Conservation (phyloP, 768 basidiomycete species). For the Suillus occidentalis region DNA sequence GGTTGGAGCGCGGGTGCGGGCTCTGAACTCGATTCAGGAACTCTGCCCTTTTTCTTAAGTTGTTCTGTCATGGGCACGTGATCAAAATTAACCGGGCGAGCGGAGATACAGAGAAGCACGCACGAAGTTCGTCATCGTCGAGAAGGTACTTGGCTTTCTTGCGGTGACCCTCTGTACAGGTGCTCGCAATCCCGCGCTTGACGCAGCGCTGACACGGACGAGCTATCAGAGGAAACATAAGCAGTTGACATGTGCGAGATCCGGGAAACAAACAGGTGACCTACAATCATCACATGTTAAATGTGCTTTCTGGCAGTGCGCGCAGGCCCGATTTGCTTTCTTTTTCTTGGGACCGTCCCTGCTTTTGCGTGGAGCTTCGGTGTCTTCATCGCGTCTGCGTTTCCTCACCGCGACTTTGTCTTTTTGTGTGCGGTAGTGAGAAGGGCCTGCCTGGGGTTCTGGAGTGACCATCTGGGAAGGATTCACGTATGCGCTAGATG, state of each 20-base stretch:
- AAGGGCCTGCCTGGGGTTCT: slow-evolving; percentile 38
- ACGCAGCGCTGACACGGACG: slow-evolving; percentile 95
- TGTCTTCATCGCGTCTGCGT: slow-evolving; percentile 62
- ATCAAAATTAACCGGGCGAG: slow-evolving; percentile 14
- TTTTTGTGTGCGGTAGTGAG: slow-evolving; percentile 30
- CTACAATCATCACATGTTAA: slow-evolving; percentile 97
- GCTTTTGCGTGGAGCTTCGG: slow-evolving; percentile 59
- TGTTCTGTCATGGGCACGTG: slow-evolving; percentile 39
- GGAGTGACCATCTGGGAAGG: slow-evolving; percentile 39
- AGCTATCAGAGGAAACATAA: slow-evolving; percentile 47
- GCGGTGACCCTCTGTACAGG: slow-evolving; percentile 91
- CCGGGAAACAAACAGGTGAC: slow-evolving; percentile 32
- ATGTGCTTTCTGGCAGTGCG: slow-evolving; percentile 96
- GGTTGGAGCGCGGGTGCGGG: slow-evolving; percentile 26
- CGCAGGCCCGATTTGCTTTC: slow-evolving; percentile 91
- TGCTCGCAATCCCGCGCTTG: slow-evolving; percentile 86
- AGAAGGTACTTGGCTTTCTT: slow-evolving; percentile 98
- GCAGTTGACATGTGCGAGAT: slow-evolving; percentile 13
- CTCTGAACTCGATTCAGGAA: slow-evolving; percentile 32
- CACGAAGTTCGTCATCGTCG: slow-evolving; percentile 91
- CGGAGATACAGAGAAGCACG: slow-evolving; percentile 21
- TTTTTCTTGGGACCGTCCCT: slow-evolving; percentile 89
- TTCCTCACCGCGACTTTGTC: slow-evolving; percentile 45
- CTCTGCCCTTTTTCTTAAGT: slow-evolving; percentile 30
- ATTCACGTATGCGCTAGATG: slow-evolving; percentile 38